These are phyloP conservation scores for Aegilops sharonensis DNA, from an alignment of 176 grass and related monocot species.

Conservation along the genomic window DNA sequence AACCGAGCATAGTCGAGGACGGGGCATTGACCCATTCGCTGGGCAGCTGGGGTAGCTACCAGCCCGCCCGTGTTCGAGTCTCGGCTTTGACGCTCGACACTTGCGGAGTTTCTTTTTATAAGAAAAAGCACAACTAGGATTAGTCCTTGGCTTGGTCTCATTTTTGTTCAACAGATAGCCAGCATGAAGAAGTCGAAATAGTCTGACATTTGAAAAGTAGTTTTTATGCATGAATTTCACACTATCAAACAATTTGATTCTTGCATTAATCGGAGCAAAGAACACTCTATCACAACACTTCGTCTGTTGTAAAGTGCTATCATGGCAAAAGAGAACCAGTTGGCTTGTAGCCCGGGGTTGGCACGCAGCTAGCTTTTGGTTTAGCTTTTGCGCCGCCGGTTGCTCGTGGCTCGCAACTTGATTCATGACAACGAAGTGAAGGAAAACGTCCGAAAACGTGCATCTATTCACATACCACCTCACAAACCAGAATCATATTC, in stretches of 20 bases:
- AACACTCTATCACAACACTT: neutral
- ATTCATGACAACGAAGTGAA: neutral
- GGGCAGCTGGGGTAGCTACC: too few relatives aligned
- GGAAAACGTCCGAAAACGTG: neutral
- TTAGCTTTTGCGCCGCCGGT: neutral
- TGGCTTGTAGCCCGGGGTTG: neutral
- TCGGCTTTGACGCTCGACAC: too few relatives aligned
- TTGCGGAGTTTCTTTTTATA: too few relatives aligned
- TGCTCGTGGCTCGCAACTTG: neutral
- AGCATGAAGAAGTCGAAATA: neutral
- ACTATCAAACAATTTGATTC: neutral
- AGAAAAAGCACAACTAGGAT: too few relatives aligned
- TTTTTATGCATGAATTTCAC: neutral
- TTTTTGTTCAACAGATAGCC: too few relatives aligned
- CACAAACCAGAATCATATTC: conserved; percentile 55
- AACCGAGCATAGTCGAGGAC: too few relatives aligned
- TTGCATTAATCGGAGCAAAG: neutral
- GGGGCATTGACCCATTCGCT: too few relatives aligned
- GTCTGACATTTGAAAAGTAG: neutral
- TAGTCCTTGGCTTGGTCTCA: too few relatives aligned
- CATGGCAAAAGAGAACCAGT: neutral
- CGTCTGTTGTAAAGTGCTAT: neutral
- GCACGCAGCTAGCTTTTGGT: neutral
- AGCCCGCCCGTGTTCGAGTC: too few relatives aligned
- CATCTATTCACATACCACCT: too few relatives aligned